Conservation (phyloP, 441 rosid genomes). For the Pelargonium fulgidum region DNA sequence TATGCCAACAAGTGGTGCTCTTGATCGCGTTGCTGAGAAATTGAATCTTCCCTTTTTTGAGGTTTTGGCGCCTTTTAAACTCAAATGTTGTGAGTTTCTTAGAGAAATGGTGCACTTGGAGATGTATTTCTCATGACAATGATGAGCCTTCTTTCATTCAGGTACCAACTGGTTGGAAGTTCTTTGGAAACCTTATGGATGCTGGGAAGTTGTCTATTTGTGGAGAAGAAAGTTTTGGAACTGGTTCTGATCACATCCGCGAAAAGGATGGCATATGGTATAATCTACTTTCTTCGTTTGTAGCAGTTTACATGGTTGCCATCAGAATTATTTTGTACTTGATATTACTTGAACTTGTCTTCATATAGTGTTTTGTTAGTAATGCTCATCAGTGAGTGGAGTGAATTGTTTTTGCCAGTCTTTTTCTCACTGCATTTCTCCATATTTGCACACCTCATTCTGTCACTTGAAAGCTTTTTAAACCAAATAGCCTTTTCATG, state of each 20-base stretch:
- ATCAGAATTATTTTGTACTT: too few species aligned
- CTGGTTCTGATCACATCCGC: slow-evolving; percentile 94
- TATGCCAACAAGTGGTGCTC: slow-evolving; percentile 97
- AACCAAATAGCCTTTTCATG: too few species aligned
- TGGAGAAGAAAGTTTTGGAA: slow-evolving; percentile 97
- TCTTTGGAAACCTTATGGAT: slow-evolving; percentile 97
- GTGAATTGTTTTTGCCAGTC: too few species aligned
- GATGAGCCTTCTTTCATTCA: slow-evolving; percentile 27
- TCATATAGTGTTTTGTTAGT: too few species aligned
- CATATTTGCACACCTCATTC: too few species aligned
- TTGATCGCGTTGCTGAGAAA: slow-evolving; percentile 87
- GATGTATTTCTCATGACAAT: slow-evolving; percentile 21
- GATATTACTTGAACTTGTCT: too few species aligned
- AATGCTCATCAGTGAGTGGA: too few species aligned
- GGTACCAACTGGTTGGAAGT: slow-evolving; percentile 98
- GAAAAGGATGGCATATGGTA: slow-evolving; percentile 99
- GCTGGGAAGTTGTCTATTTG: slow-evolving; percentile 86
- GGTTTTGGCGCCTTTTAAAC: slow-evolving; percentile 34
- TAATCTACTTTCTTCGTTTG: slow-evolving; percentile 18
- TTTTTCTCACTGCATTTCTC: too few species aligned
- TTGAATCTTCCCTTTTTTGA: slow-evolving; percentile 78
- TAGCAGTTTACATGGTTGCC: too few species aligned
- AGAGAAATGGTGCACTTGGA: background rate
- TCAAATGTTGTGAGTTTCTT: slow-evolving; percentile 7
- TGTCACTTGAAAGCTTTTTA: too few species aligned